Evolutionary conservation across 2,329 filamentous ascomycete genomes (phyloP).

Genomic region (Magnaporthales sp.): DNA sequence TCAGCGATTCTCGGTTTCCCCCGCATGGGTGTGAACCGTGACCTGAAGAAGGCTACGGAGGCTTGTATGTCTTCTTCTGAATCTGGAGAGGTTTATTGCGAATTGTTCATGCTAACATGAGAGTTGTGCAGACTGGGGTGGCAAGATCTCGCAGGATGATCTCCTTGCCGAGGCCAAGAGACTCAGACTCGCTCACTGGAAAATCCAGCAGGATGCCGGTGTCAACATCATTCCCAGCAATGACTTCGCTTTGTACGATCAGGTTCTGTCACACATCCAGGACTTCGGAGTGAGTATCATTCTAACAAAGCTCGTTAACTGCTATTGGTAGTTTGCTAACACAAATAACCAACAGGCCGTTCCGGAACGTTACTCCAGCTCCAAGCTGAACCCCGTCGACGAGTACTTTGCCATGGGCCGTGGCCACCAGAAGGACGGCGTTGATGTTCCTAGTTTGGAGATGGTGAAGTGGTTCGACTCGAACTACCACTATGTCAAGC

Average conservation of each 20-base stretch:
- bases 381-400: conserved; percentile 81
- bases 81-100: neutral
- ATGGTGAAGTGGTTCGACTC: conserved; percentile 99
- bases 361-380: conserved; percentile 87
- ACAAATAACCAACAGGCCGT: conserved; percentile 50
- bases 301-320: neutral
- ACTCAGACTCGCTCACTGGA: conserved; percentile 94
- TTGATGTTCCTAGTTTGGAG: conserved; percentile 91
- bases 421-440: conserved; percentile 89
- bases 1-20: conserved; percentile 92
- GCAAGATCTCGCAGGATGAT: conserved; percentile 86
- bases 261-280: conserved; percentile 96
- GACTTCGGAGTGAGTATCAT: conserved; percentile 72
- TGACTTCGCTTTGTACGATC: conserved; percentile 98
- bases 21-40: conserved; percentile 95
- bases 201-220: conserved; percentile 98
- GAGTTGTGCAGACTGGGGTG: conserved; percentile 59
- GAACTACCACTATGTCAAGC: conserved; percentile 99
- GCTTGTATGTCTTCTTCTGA: conserved; percentile 51
- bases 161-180: conserved; percentile 94
- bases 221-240: conserved; percentile 98
- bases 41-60: conserved; percentile 99
- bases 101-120: conserved; percentile 8
- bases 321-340: neutral
- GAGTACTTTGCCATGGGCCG: conserved; percentile 99